A percentile compares a stretch with the other conserved stretches of the same genome.
Evolutionary conservation across 176 grass and related monocot genomes (phyloP).

Genomic region (Olyra latifolia): DNA sequence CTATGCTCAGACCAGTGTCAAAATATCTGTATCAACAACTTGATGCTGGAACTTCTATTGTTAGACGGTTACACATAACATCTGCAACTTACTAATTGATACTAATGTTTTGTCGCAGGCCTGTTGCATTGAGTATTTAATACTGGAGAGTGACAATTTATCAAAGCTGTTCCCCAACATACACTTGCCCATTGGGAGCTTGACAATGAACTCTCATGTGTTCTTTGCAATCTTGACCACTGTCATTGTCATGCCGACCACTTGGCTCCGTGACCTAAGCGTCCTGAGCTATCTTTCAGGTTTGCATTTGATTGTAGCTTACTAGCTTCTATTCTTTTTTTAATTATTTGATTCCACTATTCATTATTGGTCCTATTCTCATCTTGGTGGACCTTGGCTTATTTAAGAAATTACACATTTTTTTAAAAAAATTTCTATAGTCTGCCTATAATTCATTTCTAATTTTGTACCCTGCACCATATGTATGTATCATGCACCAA

Average conservation of each 20-base stretch:
- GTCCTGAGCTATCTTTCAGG: constrained; percentile 92
- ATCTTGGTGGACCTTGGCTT: background rate
- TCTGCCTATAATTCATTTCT: background rate
- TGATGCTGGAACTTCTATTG: background rate
- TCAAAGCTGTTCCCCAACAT: constrained; percentile 82
- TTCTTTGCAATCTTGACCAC: constrained; percentile 89
- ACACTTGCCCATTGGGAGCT: constrained; percentile 59
- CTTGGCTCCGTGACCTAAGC: constrained; percentile 90
- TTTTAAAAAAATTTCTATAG: background rate
- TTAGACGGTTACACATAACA: background rate
- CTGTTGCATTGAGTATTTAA: constrained; percentile 96
- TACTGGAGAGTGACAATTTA: constrained; percentile 89
- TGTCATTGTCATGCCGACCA: constrained; percentile 81
- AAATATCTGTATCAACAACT: background rate
- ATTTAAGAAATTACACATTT: background rate
- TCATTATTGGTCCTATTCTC: too few relatives aligned
- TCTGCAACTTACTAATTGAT: background rate
- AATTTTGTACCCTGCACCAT: background rate
- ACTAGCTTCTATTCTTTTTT: too few relatives aligned
- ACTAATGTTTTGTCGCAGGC: constrained; percentile 47
- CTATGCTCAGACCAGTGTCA: background rate
- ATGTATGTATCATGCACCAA: background rate
- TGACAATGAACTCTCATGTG: constrained; percentile 58
- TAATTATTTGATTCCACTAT: too few relatives aligned
- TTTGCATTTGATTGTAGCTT: constrained; percentile 8